These are phyloP conservation scores for Saccharomyces pastorianus DNA, from an alignment of 1,139 yeast species.

Conservation along the genomic window DNA sequence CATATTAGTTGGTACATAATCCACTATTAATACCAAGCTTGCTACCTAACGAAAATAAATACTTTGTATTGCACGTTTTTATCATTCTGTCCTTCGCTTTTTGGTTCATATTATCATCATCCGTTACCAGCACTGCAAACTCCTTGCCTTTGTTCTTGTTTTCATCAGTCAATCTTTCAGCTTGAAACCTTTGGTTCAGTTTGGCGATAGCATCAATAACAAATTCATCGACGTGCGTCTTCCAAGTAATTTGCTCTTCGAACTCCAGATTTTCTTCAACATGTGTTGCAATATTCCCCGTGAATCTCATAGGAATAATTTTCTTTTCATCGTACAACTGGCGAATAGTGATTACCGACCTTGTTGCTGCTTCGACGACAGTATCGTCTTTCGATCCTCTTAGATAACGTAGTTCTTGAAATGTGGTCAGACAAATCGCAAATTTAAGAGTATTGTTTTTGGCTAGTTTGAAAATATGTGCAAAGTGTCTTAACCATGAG, in stretches of 20 bases:
- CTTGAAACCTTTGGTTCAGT: constrained; percentile 24
- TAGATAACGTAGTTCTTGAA: constrained; percentile 68
- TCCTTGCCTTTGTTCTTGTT: constrained; percentile 35
- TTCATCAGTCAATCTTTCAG: constrained; percentile 4
- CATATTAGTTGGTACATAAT: constrained; percentile 2
- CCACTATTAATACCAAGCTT: constrained; percentile 6
- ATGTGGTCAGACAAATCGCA: constrained; percentile 65
- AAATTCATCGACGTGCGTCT: constrained; percentile 36
- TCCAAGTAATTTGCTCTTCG: constrained; percentile 37
- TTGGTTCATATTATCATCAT: constrained; percentile 62
- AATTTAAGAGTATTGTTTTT: constrained; percentile 49
- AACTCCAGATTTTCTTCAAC: constrained; percentile 41
- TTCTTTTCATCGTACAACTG: constrained; percentile 55
- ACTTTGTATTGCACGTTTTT: constrained; percentile 31
- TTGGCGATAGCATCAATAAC: constrained; percentile 33
- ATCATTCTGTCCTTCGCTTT: constrained; percentile 56
- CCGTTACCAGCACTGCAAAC: constrained; percentile 56
- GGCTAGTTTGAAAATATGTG: constrained; percentile 62
- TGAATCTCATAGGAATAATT: constrained; percentile 55
- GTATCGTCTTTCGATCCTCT: constrained; percentile 67
- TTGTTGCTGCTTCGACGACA: constrained; percentile 71
- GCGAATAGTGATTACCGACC: constrained; percentile 69
- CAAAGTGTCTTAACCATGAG: constrained; percentile 76
- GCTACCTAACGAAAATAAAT: constrained; percentile 29
- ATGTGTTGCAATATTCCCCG: constrained; percentile 56